Percentiles rank a stretch among this genome's conserved stretches.
These are phyloP conservation scores for Petunia hybrid DNA, from an alignment of 305 asterid genomes.

Conservation along the genomic window DNA sequence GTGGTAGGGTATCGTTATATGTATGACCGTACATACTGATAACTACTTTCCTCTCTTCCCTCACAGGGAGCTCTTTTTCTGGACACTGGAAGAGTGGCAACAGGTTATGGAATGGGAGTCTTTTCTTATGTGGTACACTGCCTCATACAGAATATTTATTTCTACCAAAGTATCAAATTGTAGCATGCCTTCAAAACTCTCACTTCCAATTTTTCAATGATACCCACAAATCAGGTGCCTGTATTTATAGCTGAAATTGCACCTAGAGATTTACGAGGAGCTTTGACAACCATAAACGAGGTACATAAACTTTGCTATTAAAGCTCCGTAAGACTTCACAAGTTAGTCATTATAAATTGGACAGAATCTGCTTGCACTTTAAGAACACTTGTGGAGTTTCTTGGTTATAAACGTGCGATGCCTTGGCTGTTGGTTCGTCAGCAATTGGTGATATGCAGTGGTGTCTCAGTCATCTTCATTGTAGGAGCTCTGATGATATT, in stretches of 20 bases:
- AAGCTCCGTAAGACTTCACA: background rate
- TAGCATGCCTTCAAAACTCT: background rate
- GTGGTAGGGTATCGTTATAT: background rate
- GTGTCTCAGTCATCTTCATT: no score
- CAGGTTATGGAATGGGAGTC: conserved; percentile 99
- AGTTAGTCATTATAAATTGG: no score
- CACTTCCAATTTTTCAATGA: conserved; percentile 19
- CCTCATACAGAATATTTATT: background rate
- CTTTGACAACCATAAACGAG: conserved; percentile 88
- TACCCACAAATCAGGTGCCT: conserved; percentile 62
- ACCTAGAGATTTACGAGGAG: conserved; percentile 89
- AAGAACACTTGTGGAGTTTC: no score
- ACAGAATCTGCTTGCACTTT: background rate
- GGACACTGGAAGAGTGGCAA: conserved; percentile 87
- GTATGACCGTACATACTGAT: conserved; percentile 11
- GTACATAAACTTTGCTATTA: conserved; percentile 41
- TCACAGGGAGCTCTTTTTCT: conserved; percentile 61
- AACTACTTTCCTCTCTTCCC: background rate
- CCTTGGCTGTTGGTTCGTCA: no score
- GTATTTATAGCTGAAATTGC: conserved; percentile 93
- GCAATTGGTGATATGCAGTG: no score
- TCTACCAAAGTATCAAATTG: background rate
- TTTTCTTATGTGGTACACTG: conserved; percentile 82
- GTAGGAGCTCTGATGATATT: no score
- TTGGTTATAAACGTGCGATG: no score